Conservation (phyloP, 2,329 filamentous ascomycete species). For the Pestalotiopsis sp. region DNA sequence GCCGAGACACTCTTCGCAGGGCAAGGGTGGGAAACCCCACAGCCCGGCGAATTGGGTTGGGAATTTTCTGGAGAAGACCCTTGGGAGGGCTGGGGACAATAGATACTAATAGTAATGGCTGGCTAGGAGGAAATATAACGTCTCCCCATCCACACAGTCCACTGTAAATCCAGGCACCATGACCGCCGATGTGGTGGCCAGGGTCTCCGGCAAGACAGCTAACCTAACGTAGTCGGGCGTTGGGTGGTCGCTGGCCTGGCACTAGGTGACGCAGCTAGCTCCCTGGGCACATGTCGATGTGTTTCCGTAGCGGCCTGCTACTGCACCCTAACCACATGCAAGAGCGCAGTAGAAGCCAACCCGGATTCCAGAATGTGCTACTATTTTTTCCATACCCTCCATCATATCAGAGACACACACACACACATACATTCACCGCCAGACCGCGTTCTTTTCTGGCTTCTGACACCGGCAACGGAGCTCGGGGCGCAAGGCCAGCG, state of each 20-base stretch:
- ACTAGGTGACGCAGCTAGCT: not conserved
- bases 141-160: not conserved
- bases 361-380: not conserved
- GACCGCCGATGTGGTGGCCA: not conserved
- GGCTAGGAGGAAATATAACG: not conserved
- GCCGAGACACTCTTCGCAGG: not conserved
- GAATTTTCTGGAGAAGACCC: slow-evolving; percentile 11
- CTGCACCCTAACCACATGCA: not conserved
- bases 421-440: slow-evolving; percentile 10
- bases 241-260: not conserved
- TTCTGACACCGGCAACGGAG: slow-evolving; percentile 8
- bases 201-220: not conserved
- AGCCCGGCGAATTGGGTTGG: slow-evolving; percentile 5
- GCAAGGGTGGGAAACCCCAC: not conserved
- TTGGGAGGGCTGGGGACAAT: not conserved
- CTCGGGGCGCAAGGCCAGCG: not conserved
- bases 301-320: not conserved
- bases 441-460: slow-evolving; percentile 7
- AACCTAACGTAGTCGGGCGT: not conserved
- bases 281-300: not conserved
- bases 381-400: not conserved
- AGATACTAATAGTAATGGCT: not conserved
- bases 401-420: not conserved
- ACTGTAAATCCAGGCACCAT: not conserved
- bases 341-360: not conserved